These are phyloP conservation scores for Cryptococcus jaspeensis DNA, from an alignment of 1,284 basidiomycete species.

Conservation along the genomic window DNA sequence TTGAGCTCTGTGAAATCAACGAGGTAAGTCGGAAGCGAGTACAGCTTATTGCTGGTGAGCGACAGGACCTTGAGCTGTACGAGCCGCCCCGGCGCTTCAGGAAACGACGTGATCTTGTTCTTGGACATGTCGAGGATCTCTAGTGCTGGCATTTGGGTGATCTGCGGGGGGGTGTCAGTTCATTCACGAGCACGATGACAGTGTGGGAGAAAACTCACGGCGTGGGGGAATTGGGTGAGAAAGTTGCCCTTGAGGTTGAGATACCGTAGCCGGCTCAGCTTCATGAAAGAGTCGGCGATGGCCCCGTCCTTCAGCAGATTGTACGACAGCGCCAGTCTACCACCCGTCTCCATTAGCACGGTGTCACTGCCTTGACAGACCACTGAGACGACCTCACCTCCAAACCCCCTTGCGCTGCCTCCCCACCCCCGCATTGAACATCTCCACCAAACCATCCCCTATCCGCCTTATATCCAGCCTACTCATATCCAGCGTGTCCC, in stretches of 20 bases:
- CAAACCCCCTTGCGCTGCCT: slow-evolving; percentile 60
- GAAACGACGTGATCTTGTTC: slow-evolving; percentile 82
- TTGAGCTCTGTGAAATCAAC: slow-evolving; percentile 69
- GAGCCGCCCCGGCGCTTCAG: slow-evolving; percentile 75
- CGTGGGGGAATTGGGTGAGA: slow-evolving; percentile 78
- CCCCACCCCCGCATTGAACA: slow-evolving; percentile 62
- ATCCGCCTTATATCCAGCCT: slow-evolving; percentile 74
- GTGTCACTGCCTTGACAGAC: not conserved
- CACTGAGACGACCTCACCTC: slow-evolving; percentile 62
- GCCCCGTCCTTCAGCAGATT: slow-evolving; percentile 69
- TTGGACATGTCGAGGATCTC: slow-evolving; percentile 94
- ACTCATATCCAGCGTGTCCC: slow-evolving; percentile 76
- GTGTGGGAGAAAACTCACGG: slow-evolving; percentile 60
- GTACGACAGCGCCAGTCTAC: slow-evolving; percentile 79
- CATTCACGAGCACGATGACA: not conserved
- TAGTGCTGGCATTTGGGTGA: slow-evolving; percentile 78
- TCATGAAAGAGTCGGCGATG: slow-evolving; percentile 75
- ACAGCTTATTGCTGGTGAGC: slow-evolving; percentile 80
- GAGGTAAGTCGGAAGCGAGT: slow-evolving; percentile 75
- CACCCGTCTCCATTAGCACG: not conserved
- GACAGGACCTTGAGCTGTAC: slow-evolving; percentile 83
- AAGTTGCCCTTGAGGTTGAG: slow-evolving; percentile 89
- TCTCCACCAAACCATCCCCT: slow-evolving; percentile 67
- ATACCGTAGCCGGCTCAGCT: slow-evolving; percentile 77
- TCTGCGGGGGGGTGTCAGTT: slow-evolving; percentile 55